Evolutionary conservation across 345 rosid genomes (phyloP).

Genomic region (Populus ilicifolia): DNA sequence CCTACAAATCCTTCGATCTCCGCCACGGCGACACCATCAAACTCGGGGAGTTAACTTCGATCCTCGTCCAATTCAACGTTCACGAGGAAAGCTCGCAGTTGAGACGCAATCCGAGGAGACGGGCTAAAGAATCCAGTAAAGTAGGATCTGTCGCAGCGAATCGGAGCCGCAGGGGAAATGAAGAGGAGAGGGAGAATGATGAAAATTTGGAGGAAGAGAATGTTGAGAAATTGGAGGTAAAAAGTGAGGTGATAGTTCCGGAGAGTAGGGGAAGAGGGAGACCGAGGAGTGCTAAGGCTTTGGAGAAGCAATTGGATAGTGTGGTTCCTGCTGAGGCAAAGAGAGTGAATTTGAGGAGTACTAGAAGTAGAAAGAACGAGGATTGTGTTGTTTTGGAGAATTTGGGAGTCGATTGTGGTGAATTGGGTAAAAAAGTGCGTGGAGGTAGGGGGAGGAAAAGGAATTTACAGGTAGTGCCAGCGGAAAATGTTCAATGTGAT

Average conservation of each 20-base stretch:
- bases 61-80: slow-evolving; percentile 36
- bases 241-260: neutral
- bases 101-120: slow-evolving; percentile 35
- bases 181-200: neutral
- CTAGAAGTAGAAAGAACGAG: slow-evolving; percentile 18
- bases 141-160: neutral
- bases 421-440: slow-evolving; percentile 19
- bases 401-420: slow-evolving; percentile 18
- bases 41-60: slow-evolving; percentile 67
- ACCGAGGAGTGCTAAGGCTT: slow-evolving; percentile 23
- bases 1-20: slow-evolving; percentile 41
- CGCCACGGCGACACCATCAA: slow-evolving; percentile 59
- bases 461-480: slow-evolving; percentile 22
- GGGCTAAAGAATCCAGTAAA: slow-evolving; percentile 5
- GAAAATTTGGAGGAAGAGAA: slow-evolving; percentile 14
- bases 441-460: slow-evolving; percentile 8
- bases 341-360: slow-evolving; percentile 19
- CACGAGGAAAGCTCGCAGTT: slow-evolving; percentile 28
- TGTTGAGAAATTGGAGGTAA: slow-evolving; percentile 15
- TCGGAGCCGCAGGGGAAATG: neutral
- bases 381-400: slow-evolving; percentile 5
- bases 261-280: slow-evolving; percentile 19
- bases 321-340: neutral
- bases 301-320: neutral
- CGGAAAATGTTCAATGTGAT: neutral